These are phyloP conservation scores for Neoboletus subvelutipes DNA, from an alignment of 768 basidiomycete species.

Conservation along the genomic window DNA sequence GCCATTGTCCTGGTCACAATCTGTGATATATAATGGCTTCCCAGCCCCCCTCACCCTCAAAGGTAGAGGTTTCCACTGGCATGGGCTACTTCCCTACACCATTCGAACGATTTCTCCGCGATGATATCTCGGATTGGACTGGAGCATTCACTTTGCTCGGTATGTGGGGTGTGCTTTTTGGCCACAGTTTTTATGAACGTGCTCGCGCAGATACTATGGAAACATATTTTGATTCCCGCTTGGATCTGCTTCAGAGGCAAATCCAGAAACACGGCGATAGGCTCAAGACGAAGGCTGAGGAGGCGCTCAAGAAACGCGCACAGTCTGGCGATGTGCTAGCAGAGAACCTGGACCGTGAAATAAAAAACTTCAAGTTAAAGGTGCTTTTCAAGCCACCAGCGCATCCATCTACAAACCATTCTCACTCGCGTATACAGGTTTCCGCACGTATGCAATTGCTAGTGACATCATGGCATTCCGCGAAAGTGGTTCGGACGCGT, in stretches of 20 bases:
- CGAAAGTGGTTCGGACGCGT: slow-evolving; percentile 78
- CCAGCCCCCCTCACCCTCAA: slow-evolving; percentile 40
- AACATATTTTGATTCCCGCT: slow-evolving; percentile 91
- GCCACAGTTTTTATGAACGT: neutral
- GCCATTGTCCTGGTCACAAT: slow-evolving; percentile 18
- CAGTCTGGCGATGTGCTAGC: slow-evolving; percentile 60
- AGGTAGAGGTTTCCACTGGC: slow-evolving; percentile 31
- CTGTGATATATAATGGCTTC: slow-evolving; percentile 32
- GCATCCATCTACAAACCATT: neutral
- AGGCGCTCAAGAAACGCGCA: slow-evolving; percentile 65
- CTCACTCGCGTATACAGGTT: slow-evolving; percentile 49
- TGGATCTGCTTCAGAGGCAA: slow-evolving; percentile 79
- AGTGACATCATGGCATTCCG: slow-evolving; percentile 88
- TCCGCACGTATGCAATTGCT: slow-evolving; percentile 76
- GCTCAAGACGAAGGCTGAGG: slow-evolving; percentile 79
- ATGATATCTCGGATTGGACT: slow-evolving; percentile 74
- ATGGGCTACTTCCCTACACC: slow-evolving; percentile 63
- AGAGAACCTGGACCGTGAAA: slow-evolving; percentile 82
- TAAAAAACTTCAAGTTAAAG: slow-evolving; percentile 84
- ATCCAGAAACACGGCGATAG: slow-evolving; percentile 85
- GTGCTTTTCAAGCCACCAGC: slow-evolving; percentile 38
- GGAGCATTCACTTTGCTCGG: slow-evolving; percentile 86
- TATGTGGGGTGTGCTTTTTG: slow-evolving; percentile 34
- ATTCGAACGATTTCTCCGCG: slow-evolving; percentile 72
- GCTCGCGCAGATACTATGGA: slow-evolving; percentile 76